phyloP scores from a whole-genome alignment of 768 basidiomycete genomes.

The Russula emetica region DNA sequence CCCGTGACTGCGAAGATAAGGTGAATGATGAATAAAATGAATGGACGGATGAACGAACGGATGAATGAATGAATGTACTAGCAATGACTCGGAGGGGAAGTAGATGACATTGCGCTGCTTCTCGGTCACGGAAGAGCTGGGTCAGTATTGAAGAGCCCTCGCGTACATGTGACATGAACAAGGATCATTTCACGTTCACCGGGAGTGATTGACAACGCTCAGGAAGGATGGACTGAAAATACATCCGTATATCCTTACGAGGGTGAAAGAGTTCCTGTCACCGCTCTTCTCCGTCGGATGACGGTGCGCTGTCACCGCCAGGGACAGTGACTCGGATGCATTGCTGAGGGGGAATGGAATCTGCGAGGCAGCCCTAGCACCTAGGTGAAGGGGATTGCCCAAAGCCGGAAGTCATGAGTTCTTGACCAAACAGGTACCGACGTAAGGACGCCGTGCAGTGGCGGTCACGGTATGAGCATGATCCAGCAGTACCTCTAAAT shows the following conservation, averaged over 20 bases:
- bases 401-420: background rate
- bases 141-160: conserved; percentile 1
- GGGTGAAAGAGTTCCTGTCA: background rate
- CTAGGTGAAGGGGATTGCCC: conserved; percentile 7
- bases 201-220: background rate
- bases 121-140: conserved; percentile 8
- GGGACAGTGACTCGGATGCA: background rate
- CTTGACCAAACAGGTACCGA: background rate
- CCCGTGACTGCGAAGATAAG: conserved; percentile 34
- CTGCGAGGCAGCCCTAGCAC: conserved; percentile 1
- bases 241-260: background rate
- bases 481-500: background rate
- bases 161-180: conserved; percentile 1
- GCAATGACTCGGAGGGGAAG: conserved; percentile 32
- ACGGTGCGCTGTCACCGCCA: background rate
- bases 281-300: background rate
- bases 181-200: background rate
- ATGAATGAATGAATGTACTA: background rate
- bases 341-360: background rate
- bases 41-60: conserved; percentile 32
- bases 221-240: background rate
- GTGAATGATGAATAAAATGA: conserved; percentile 3
- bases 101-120: conserved; percentile 26
- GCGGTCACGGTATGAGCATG: background rate
- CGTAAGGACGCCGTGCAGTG: background rate